A percentile compares a stretch with the other conserved stretches of the same genome.
Evolutionary conservation across 2,329 filamentous ascomycete species (phyloP).

Genomic region (Cadophora malorum): DNA sequence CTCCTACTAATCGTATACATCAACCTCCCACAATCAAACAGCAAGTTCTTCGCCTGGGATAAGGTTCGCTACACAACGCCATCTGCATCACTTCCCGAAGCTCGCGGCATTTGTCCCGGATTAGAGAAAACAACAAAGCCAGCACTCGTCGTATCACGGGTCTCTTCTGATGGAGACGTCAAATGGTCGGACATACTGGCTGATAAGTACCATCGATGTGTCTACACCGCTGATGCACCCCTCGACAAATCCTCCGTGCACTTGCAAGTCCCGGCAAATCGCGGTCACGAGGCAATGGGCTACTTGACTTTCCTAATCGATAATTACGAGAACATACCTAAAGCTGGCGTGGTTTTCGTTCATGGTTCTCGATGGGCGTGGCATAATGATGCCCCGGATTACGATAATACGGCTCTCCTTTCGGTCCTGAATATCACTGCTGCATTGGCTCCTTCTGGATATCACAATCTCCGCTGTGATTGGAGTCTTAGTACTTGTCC

Average conservation of each 20-base stretch:
- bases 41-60: conserved; percentile 51
- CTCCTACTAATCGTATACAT: conserved; percentile 49
- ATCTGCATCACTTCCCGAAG: conserved; percentile 45
- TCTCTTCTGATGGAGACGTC: conserved; percentile 50
- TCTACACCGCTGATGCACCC: conserved; percentile 51
- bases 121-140: conserved; percentile 49
- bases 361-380: conserved; percentile 53
- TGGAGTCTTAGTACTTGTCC: conserved; percentile 53
- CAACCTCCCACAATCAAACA: conserved; percentile 44
- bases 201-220: conserved; percentile 52
- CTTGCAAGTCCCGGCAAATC: conserved; percentile 54
- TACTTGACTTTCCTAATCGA: conserved; percentile 56
- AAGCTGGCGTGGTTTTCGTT: conserved; percentile 50
- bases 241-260: conserved; percentile 38
- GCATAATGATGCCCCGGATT: conserved; percentile 52
- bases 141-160: conserved; percentile 52
- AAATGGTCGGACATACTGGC: conserved; percentile 51
- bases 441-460: conserved; percentile 50
- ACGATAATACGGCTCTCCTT: conserved; percentile 53
- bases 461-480: conserved; percentile 57
- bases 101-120: conserved; percentile 52
- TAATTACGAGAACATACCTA: conserved; percentile 51
- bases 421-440: conserved; percentile 47
- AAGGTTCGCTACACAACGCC: conserved; percentile 51
- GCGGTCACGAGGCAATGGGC: conserved; percentile 54